Evolutionary conservation across 352 stramenopile species (phyloP), one percentile per base, ranked within the genome.

Genomic region (Globisporangium canariense): DNA sequence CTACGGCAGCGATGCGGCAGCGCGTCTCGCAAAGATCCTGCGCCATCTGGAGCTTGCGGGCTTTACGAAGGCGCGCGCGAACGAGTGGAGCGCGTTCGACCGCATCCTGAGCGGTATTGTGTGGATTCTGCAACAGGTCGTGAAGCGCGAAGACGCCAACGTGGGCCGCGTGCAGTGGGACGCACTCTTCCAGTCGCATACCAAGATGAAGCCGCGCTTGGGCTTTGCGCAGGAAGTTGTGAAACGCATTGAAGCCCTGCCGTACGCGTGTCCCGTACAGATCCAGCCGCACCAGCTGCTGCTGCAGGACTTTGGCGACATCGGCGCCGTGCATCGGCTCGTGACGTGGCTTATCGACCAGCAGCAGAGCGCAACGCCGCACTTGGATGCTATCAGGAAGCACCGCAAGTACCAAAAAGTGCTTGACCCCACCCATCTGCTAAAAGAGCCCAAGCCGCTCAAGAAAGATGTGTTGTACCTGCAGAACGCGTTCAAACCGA

Each of bases 291-390:
- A 92, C 55, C 79, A 92, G 66, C 68, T 90, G 61, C 69, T 92
- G 45, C 70, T 92, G n/a, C 83, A 92, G 59, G 83, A 90, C 65
- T 90, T 86, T 66, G 79, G 81, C 43, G 83, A 92, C 55, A 80
- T 90, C 58, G 75, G 79, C 49, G 72, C 78, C 5, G 76, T 92
- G 49, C 58, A 77, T 4, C 70, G 75, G 13, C 60, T 90, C 22
- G 70, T 90, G 0, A 4, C 58, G 40, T 89, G 79, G 83, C 69
- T 92, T n/a, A 53, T 90, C 14, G 72, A 76, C 45, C 72, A 82
- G 49, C 66, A 58, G 6, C 52, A 70, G 54, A 62, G 73, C 1
- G 67, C 61, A 9, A 57, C 18, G 0, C 61, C 61, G 41, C 78
- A 90, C 59, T 57, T 89, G 5, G 70, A 74, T 2, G 66, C 64